Base-by-base conservation (phyloP, 495 filamentous ascomycete genomes). In the Aspergillus kassunensis region DNA sequence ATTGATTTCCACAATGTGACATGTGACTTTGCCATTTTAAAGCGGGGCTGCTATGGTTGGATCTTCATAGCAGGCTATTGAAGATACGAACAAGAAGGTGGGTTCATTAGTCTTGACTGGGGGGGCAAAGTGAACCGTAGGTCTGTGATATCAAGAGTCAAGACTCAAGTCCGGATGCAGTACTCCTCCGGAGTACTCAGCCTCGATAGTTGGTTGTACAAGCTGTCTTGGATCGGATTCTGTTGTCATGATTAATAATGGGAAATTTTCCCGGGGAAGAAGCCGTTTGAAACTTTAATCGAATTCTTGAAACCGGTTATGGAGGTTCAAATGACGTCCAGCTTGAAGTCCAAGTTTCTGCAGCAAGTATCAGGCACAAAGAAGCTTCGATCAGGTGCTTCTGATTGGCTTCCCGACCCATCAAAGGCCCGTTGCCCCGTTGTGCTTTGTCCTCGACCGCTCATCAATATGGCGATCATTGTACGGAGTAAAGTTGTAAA, bases 131-230 rank as follows among this genome's bases (percentile, higher is more conserved):
- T 19, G 43, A 45, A 45, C 43, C 29, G 23, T 34, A 33, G 27
- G 43, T 45, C 43, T 45, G 43, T 45, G 15, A 45, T 33, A 33
- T 34, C 43, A 45, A 40, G 11, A 21, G 6, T 3, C 18, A 40
- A 12, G 13, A n/a, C 35, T 8, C 13, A 4, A 13, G 33, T 6
- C n/a, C n/a, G n/a, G n/a, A n/a, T n/a, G n/a, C n/a, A n/a, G n/a
- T n/a, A n/a, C n/a, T n/a, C n/a, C n/a, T n/a, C n/a, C n/a, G n/a
- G n/a, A n/a, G n/a, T n/a, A n/a, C n/a, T n/a, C n/a, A n/a, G n/a
- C n/a, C n/a, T n/a, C n/a, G n/a, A n/a, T n/a, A n/a, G n/a, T n/a
- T n/a, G n/a, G n/a, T n/a, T n/a, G n/a, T n/a, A n/a, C n/a, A n/a
- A n/a, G n/a, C n/a, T n/a, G n/a, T n/a, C n/a, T n/a, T n/a, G n/a